Conservation (phyloP, 805 yeast genomes). For the Kodamaea neixiangensis region DNA sequence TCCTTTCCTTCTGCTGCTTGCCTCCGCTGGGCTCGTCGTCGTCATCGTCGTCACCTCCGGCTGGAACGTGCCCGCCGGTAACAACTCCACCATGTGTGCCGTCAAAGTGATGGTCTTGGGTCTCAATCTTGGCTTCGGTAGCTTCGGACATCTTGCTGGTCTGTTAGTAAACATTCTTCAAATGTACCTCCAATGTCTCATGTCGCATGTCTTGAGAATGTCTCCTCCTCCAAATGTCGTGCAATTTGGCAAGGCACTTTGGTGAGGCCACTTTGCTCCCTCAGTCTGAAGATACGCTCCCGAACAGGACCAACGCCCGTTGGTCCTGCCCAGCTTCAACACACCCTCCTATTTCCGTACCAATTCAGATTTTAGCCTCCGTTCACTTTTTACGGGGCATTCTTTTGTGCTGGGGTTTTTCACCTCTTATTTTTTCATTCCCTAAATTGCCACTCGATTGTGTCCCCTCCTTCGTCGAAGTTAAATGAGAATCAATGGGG, state of each 20-base stretch:
- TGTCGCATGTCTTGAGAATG: too few relatives aligned
- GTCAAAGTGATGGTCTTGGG: slow-evolving; percentile 24
- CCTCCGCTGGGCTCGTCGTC: slow-evolving; percentile 51
- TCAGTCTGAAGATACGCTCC: too few relatives aligned
- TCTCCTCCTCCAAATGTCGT: neutral
- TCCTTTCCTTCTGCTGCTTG: slow-evolving; percentile 55
- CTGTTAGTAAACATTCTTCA: slow-evolving; percentile 3
- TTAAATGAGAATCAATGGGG: neutral
- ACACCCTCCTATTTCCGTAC: neutral
- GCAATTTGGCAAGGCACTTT: too few relatives aligned
- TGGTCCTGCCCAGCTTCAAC: too few relatives aligned
- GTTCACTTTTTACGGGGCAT: neutral
- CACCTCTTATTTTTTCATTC: slow-evolving; percentile 1
- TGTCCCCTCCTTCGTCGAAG: slow-evolving; percentile 1
- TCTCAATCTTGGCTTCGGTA: slow-evolving; percentile 42
- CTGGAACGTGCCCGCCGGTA: slow-evolving; percentile 10
- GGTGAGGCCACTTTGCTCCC: too few relatives aligned
- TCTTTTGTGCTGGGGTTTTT: neutral
- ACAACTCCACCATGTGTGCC: slow-evolving; percentile 21
- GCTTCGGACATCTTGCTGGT: slow-evolving; percentile 38
- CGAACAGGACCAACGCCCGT: too few relatives aligned
- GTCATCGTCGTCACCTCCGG: slow-evolving; percentile 49
- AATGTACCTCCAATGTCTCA: neutral
- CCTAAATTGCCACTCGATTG: slow-evolving; percentile 3
- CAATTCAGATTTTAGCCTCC: neutral